Evolutionary conservation across 306 rosid genomes (phyloP).

Genomic region (Datisca glomerata): DNA sequence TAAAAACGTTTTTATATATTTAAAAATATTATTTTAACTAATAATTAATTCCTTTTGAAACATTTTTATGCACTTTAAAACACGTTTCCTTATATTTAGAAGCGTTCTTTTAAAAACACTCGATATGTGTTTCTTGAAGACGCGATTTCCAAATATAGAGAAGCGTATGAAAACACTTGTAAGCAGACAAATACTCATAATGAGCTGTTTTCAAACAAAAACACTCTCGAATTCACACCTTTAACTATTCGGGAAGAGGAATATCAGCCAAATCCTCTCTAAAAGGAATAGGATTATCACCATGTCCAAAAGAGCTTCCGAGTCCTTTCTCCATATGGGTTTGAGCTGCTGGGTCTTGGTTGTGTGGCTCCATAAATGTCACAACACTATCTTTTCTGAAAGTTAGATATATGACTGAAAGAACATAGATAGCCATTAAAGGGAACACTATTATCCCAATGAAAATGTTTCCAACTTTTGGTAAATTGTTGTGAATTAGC

Average conservation of each 20-base stretch:
- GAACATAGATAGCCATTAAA: slow-evolving; percentile 46
- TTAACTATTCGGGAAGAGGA: slow-evolving; percentile 33
- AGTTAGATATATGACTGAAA: slow-evolving; percentile 45
- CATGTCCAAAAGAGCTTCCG: slow-evolving; percentile 10
- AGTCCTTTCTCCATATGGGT: slow-evolving; percentile 40
- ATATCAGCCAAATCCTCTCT: slow-evolving; percentile 57
- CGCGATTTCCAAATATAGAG: too few relatives aligned
- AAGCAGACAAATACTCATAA: too few relatives aligned
- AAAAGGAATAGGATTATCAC: slow-evolving; percentile 21
- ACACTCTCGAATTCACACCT: too few relatives aligned
- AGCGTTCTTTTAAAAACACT: too few relatives aligned
- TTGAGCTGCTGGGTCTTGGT: slow-evolving; percentile 29
- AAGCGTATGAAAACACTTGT: too few relatives aligned
- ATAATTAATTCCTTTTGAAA: too few relatives aligned
- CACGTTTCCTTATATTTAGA: too few relatives aligned
- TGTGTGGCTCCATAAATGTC: slow-evolving; percentile 32
- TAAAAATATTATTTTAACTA: too few relatives aligned
- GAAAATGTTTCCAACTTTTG: slow-evolving; percentile 51
- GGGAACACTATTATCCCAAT: slow-evolving; percentile 71
- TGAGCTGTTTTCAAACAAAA: too few relatives aligned
- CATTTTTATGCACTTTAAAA: too few relatives aligned
- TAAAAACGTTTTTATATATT: too few relatives aligned
- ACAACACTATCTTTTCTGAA: slow-evolving; percentile 50
- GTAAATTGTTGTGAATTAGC: slow-evolving; percentile 52
- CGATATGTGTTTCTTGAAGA: too few relatives aligned